Conservation (phyloP, 306 rosid species). For the Leucaena leucocephala region DNA sequence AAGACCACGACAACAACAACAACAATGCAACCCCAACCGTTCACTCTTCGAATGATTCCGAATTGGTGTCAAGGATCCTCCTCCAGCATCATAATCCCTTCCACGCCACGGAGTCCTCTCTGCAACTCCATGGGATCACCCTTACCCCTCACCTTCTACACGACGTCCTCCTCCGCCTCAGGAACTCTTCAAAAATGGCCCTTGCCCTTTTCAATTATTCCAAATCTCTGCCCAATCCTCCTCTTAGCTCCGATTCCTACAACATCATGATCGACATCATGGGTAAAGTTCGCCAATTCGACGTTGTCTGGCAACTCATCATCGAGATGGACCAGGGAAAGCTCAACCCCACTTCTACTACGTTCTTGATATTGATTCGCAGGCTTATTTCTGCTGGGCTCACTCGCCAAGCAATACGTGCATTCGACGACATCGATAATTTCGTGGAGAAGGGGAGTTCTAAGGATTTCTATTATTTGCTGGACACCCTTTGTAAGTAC, state of each 20-base stretch:
- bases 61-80: slow-evolving; percentile 56
- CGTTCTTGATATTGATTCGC: slow-evolving; percentile 68
- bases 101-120: slow-evolving; percentile 74
- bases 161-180: slow-evolving; percentile 72
- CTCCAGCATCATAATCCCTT: slow-evolving; percentile 85
- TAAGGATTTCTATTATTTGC: slow-evolving; percentile 55
- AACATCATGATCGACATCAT: slow-evolving; percentile 62
- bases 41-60: slow-evolving; percentile 60
- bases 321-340: slow-evolving; percentile 63
- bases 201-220: slow-evolving; percentile 72
- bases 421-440: slow-evolving; percentile 65
- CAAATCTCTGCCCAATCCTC: slow-evolving; percentile 63
- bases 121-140: slow-evolving; percentile 77
- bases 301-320: slow-evolving; percentile 80
- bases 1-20: background rate
- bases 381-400: slow-evolving; percentile 70
- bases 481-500: slow-evolving; percentile 85
- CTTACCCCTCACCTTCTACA: slow-evolving; percentile 62
- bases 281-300: slow-evolving; percentile 80
- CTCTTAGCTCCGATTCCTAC: slow-evolving; percentile 59
- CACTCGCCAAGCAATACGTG: slow-evolving; percentile 82
- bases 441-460: slow-evolving; percentile 34
- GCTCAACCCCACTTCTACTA: slow-evolving; percentile 44
- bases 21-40: slow-evolving; percentile 35
- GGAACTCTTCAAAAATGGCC: slow-evolving; percentile 72